Conservation (phyloP, 345 rosid species). For the Capsella bursapastoris region DNA sequence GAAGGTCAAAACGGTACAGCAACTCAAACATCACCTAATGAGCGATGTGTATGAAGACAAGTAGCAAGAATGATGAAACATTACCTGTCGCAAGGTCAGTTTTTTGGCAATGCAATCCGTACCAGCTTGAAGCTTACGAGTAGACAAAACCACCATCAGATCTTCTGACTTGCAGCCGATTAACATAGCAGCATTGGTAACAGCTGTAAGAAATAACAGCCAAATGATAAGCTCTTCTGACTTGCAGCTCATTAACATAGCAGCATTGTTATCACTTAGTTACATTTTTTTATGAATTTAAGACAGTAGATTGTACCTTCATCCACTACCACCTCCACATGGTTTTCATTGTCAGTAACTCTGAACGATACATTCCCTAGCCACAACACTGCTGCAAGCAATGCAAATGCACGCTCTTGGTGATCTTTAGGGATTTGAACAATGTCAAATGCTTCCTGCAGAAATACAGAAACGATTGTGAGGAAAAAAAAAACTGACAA, state of each 20-base stretch:
- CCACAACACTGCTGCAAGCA: constrained; percentile 93
- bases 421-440: constrained; percentile 73
- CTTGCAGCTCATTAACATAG: no score
- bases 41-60: background rate
- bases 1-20: constrained; percentile 32
- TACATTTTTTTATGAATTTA: background rate
- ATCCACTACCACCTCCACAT: constrained; percentile 76
- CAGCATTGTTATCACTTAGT: constrained; percentile 1
- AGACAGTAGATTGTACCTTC: constrained; percentile 63
- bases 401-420: constrained; percentile 74
- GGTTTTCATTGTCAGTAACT: constrained; percentile 75
- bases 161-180: constrained; percentile 71
- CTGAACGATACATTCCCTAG: constrained; percentile 84
- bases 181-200: constrained; percentile 68
- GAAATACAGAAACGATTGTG: constrained; percentile 6
- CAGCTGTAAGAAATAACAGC: constrained; percentile 59
- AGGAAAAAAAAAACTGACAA: background rate
- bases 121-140: constrained; percentile 72
- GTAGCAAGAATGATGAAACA: constrained; percentile 25
- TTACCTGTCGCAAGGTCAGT: constrained; percentile 86
- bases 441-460: constrained; percentile 77
- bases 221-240: constrained; percentile 6
- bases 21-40: constrained; percentile 17
- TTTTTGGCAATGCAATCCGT: constrained; percentile 68
- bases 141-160: constrained; percentile 67